Evolutionary conservation across 1,284 basidiomycete genomes (phyloP), one percentile per base, ranked within the genome.

Genomic region (Cutaneotrichosporon dermatis): DNA sequence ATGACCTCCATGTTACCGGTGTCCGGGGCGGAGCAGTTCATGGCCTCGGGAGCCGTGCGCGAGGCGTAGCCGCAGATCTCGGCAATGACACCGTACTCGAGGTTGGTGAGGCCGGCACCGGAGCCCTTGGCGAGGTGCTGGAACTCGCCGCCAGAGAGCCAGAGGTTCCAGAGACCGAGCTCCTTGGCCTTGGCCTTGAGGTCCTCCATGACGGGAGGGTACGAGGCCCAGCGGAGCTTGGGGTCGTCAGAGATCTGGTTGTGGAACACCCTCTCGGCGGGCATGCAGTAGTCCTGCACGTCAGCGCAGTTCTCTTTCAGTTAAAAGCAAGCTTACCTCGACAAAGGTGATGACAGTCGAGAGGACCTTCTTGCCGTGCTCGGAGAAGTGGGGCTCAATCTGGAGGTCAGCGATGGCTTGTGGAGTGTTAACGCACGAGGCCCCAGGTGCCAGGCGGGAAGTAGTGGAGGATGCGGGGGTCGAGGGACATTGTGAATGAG

Each of bases 1-100:
- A 99, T 82, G 33, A 99, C 93, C 90, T 99, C 94, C 90, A 94
- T 94, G 74, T 94, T 93, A 9, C 93, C 93, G 3, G 94, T 97
- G 78, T 97, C 93, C 25, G 93, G 93, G 5, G 93, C 93, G 43
- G 92, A 86, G 79, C 93, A 97, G 74, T 97, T 97, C 63, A 90
- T 86, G 33, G 84, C 84, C 79, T 96, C 88, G 37, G 92, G 85
- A n/a, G 87, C 89, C 53, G 93, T 80, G 68, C 87, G 87, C 5
- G 88, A 86, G 42, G 83, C 86, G 63, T 92, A 85, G 10, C 94
- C 95, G 67, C 96, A 85, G 61, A 98, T 80, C 79, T 99, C 95
- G 44, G 93, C 93, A 86, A 98, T 95, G 44, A 97, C 88, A 51
- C 90, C 92, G 78, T 99, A 99, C 89, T 93, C 67, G 57, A 99